Evolutionary conservation across 768 basidiomycete species (phyloP).

Genomic region (Nevesoporus exiguus): DNA sequence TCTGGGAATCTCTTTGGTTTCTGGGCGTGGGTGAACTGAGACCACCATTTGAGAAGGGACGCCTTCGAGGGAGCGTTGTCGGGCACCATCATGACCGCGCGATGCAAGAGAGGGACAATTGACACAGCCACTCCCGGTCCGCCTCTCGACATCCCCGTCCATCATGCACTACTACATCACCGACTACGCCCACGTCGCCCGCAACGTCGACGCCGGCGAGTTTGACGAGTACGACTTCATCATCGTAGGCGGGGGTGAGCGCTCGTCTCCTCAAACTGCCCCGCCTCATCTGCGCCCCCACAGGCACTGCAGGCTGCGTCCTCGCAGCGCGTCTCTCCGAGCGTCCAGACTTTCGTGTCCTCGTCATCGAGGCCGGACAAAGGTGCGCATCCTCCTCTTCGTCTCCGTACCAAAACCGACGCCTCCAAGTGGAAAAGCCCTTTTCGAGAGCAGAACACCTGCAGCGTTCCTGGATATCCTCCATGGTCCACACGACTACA

Average conservation of each 20-base stretch:
- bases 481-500: conserved; percentile 46
- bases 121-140: conserved; percentile 20
- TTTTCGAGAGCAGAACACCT: conserved; percentile 43
- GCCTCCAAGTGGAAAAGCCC: conserved; percentile 40
- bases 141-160: neutral
- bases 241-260: conserved; percentile 52
- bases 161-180: conserved; percentile 1
- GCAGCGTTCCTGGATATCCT: conserved; percentile 42
- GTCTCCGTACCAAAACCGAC: neutral
- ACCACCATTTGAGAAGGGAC: conserved; percentile 79
- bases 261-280: rapidly evolving
- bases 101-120: neutral
- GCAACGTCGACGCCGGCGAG: conserved; percentile 1
- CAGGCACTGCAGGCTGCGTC: conserved; percentile 45
- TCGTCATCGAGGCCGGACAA: conserved; percentile 38
- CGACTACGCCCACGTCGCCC: neutral
- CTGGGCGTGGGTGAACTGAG: conserved; percentile 65
- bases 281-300: neutral
- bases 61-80: conserved; percentile 44
- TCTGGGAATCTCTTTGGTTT: conserved; percentile 56
- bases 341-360: conserved; percentile 32
- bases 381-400: conserved; percentile 39
- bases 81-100: conserved; percentile 24
- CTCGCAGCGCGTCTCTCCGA: conserved; percentile 45
- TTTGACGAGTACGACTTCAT: conserved; percentile 46